phyloP scores from a whole-genome alignment of 495 filamentous ascomycete species.

The Penicillium robsamsonii region DNA sequence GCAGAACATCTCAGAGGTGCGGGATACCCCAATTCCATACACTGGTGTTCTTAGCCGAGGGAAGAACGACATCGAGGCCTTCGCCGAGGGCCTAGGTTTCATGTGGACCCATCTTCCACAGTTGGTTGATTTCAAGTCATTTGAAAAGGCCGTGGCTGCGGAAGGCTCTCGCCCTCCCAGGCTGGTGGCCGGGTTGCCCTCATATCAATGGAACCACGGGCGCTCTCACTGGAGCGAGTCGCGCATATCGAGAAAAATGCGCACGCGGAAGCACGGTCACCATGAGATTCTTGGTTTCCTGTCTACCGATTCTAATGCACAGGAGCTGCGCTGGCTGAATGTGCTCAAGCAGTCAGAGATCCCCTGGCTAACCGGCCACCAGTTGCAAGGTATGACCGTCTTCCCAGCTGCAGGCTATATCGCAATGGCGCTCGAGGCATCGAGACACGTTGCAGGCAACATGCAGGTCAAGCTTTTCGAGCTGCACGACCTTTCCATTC shows the following conservation, averaged over 20 bases:
- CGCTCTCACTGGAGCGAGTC: slow-evolving; percentile 45
- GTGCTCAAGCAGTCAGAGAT: slow-evolving; percentile 29
- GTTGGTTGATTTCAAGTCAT: too few species aligned
- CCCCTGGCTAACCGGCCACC: slow-evolving; percentile 36
- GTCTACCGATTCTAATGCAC: slow-evolving; percentile 4
- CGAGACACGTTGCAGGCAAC: too few species aligned
- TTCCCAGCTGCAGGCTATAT: slow-evolving; percentile 61
- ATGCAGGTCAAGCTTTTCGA: too few species aligned
- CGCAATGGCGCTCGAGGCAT: slow-evolving; percentile 53
- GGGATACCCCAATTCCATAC: slow-evolving; percentile 31
- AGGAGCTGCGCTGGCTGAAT: slow-evolving; percentile 30
- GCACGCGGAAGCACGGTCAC: slow-evolving; percentile 4
- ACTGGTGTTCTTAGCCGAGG: slow-evolving; percentile 33
- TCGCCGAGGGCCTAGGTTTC: slow-evolving; percentile 46
- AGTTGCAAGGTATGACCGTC: slow-evolving; percentile 38
- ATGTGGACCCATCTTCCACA: slow-evolving; percentile 37
- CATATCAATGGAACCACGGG: slow-evolving; percentile 49
- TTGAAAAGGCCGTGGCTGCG: neutral
- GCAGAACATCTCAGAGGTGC: slow-evolving; percentile 25
- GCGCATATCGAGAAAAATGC: slow-evolving; percentile 27
- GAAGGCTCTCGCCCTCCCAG: neutral
- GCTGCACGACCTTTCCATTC: too few species aligned
- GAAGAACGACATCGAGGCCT: slow-evolving; percentile 30
- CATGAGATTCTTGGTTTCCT: slow-evolving; percentile 31
- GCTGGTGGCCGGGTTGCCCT: slow-evolving; percentile 32